Conservation (phyloP, 1,284 basidiomycete species). For the Leccinum cinnamomeum region DNA sequence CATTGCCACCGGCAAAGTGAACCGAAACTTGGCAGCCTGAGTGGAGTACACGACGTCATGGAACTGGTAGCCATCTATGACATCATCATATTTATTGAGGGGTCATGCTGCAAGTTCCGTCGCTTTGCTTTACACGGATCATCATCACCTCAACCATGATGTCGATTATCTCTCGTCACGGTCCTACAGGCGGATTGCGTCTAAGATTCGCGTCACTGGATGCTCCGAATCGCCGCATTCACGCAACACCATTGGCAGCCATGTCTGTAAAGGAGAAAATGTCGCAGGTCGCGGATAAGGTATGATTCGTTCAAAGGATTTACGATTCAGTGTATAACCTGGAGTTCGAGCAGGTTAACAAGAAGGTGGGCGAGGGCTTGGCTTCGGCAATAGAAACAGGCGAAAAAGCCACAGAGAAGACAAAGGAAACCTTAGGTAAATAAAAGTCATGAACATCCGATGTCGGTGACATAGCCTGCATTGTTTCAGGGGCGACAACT, state of each 20-base stretch:
- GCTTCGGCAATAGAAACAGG: slow-evolving; percentile 66
- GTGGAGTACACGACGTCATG: neutral
- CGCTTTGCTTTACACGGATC: neutral
- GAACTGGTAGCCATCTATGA: neutral
- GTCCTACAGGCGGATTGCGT: neutral
- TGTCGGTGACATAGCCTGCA: neutral
- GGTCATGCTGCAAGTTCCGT: neutral
- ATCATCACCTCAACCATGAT: slow-evolving; percentile 2
- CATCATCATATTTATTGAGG: slow-evolving; percentile 2
- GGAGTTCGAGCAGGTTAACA: slow-evolving; percentile 50
- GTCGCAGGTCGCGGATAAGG: slow-evolving; percentile 59
- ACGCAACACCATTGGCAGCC: slow-evolving; percentile 45
- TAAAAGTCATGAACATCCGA: neutral
- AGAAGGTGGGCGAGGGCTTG: slow-evolving; percentile 56
- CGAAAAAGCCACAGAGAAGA: slow-evolving; percentile 53
- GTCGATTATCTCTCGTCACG: neutral
- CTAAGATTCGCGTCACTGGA: neutral
- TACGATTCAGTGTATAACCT: neutral
- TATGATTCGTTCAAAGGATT: slow-evolving; percentile 27
- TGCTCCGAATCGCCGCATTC: slow-evolving; percentile 39
- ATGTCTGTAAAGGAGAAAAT: slow-evolving; percentile 64
- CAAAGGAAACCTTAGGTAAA: slow-evolving; percentile 57
- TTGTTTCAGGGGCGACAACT: slow-evolving; percentile 2
- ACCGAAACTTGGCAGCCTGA: neutral
- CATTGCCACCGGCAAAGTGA: neutral